A percentile compares a stretch with the other conserved stretches of the same genome.
Evolutionary conservation across 805 yeast species (phyloP).

Genomic region (Saturnispora zaruensis): DNA sequence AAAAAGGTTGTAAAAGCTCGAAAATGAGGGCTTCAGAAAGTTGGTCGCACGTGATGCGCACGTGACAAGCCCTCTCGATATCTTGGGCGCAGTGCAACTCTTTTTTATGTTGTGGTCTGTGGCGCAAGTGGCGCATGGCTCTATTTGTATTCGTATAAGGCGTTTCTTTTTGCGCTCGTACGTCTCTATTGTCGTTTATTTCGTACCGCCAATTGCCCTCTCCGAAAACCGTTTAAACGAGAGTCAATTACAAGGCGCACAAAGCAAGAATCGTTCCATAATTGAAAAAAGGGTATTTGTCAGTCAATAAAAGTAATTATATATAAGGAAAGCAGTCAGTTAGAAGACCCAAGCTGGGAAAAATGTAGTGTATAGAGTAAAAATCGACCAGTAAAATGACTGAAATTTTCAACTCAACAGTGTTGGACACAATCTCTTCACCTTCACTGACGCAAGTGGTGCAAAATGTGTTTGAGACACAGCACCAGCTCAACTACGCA

Average conservation of each 20-base stretch:
- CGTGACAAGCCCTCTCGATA: no score
- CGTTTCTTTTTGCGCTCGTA: slow-evolving; percentile 1
- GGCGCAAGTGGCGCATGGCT: slow-evolving; percentile 4
- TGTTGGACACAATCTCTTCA: slow-evolving; percentile 17
- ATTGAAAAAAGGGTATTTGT: not conserved
- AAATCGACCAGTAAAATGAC: slow-evolving; percentile 20
- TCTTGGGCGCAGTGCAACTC: no score
- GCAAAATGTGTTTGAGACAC: slow-evolving; percentile 30
- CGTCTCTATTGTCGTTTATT: not conserved
- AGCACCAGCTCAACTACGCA: slow-evolving; percentile 34
- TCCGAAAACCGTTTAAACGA: not conserved
- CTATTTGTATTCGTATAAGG: slow-evolving; percentile 5
- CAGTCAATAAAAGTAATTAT: not conserved
- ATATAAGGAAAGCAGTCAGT: not conserved
- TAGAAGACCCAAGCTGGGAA: no score
- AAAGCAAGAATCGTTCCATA: not conserved
- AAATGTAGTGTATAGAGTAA: no score
- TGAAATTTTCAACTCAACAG: slow-evolving; percentile 28
- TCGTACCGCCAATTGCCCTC: not conserved
- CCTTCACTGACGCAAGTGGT: slow-evolving; percentile 30
- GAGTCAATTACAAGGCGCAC: not conserved
- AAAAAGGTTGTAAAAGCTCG: no score
- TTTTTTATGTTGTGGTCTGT: not conserved
- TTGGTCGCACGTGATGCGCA: slow-evolving; percentile 1
- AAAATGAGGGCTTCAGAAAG: not conserved